phyloP scores from a whole-genome alignment of 345 rosid genomes.

The Boechera divaricarpa region DNA sequence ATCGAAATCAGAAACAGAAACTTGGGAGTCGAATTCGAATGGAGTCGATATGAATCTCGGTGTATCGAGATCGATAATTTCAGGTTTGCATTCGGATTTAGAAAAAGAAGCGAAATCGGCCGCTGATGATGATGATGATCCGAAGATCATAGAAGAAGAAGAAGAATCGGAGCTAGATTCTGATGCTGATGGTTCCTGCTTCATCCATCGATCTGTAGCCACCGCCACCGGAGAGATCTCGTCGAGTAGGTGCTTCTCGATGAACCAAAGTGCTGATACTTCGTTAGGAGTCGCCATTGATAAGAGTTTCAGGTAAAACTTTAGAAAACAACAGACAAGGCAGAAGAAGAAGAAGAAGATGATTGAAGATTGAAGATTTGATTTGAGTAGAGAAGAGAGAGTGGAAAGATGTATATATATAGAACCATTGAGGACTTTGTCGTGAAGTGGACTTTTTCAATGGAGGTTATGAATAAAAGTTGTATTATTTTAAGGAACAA shows the following conservation, averaged over 20 bases:
- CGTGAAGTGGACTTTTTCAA: slow-evolving; percentile 40
- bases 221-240: slow-evolving; percentile 49
- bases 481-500: neutral
- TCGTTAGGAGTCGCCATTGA: slow-evolving; percentile 52
- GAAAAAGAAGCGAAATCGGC: no score
- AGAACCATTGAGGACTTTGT: neutral
- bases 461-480: neutral
- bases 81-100: slow-evolving; percentile 48
- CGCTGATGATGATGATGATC: neutral
- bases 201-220: slow-evolving; percentile 35
- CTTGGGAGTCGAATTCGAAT: slow-evolving; percentile 41
- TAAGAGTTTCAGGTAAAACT: no score
- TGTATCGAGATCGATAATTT: slow-evolving; percentile 48
- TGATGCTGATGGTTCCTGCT: slow-evolving; percentile 10
- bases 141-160: slow-evolving; percentile 28
- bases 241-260: slow-evolving; percentile 62
- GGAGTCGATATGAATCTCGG: slow-evolving; percentile 38
- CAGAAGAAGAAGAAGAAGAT: slow-evolving; percentile 6
- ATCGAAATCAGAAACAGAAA: slow-evolving; percentile 26
- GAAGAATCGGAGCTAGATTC: slow-evolving; percentile 45
- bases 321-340: no score
- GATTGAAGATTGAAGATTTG: slow-evolving; percentile 20
- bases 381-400: slow-evolving; percentile 35
- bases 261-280: slow-evolving; percentile 56
- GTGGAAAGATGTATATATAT: slow-evolving; percentile 39